Base-by-base conservation (phyloP, 768 basidiomycete species). In the Auricularia heimuer region DNA sequence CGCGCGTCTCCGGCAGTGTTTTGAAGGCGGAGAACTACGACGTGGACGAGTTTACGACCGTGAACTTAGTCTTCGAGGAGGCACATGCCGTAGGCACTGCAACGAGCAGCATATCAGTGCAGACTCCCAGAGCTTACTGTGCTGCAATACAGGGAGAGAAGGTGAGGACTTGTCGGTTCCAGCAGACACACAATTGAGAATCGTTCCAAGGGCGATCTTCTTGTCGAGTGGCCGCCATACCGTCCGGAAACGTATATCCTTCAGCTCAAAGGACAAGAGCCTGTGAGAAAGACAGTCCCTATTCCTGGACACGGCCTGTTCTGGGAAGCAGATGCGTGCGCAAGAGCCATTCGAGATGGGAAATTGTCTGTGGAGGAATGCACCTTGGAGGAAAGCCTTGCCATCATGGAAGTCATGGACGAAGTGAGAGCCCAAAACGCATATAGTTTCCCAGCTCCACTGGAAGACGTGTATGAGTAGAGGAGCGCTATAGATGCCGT, bases 311-410 rank as follows among this genome's bases (percentile, higher is more conserved):
- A 66, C 12, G 68, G 67, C 3, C 61, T 69, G 65, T 62, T 66
- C 42, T 70, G 68, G 68, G 64, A 69, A 65, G 70, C 67, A 1
- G 70, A 70, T 60, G 67, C 64, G 18, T 66, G 66, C n/a, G 70
- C 68, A 3, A 65, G 70, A 4, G 67, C 67, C 24, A 62, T 70
- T 39, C 64, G 69, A 8, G 65, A 68, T 39, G 70, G 69, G 21
- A 66, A 69, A 58, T 36, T 63, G 3, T 69, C 65, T 62, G 61
- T 60, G n/a, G 39, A 21, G 37, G 65, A 65, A 64, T 69, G 56
- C 11, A 51, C 65, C 36, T 34, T 63, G 39, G 67, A 66, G 39
- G 64, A 64, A 29, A 67, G 64, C 34, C 54, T 67, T 7, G 58
- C 63, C 21, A 61, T 65, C 29, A 64, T 68, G 66, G 60, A 61